These are phyloP conservation scores for Oxyria digyna DNA, from an alignment of 148 eudicot species.

Conservation along the genomic window DNA sequence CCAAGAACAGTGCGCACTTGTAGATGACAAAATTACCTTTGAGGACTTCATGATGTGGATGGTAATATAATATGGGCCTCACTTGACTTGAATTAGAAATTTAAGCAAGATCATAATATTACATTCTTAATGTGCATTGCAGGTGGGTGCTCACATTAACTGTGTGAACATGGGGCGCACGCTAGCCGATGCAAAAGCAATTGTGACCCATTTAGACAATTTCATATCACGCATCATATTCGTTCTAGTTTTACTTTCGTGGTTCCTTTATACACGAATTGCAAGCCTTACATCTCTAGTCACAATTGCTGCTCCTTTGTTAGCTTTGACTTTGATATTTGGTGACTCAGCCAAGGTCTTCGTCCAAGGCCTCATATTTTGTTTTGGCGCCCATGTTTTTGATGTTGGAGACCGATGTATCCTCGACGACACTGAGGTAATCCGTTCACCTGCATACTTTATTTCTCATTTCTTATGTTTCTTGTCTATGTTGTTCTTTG, in stretches of 20 bases:
- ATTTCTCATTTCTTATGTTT: not conserved
- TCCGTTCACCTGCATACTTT: not conserved
- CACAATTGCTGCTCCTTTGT: not conserved
- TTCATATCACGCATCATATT: not conserved
- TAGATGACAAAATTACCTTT: not conserved
- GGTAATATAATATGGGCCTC: not conserved
- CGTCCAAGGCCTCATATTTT: not conserved
- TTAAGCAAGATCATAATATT: too few relatives aligned
- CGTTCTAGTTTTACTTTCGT: not conserved
- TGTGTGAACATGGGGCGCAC: conserved; percentile 2
- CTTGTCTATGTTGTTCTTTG: too few relatives aligned
- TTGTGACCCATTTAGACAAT: not conserved
- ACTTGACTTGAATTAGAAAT: too few relatives aligned
- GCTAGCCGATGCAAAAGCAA: not conserved
- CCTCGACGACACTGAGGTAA: not conserved
- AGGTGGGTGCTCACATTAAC: not conserved
- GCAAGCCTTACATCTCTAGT: not conserved
- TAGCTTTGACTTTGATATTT: not conserved
- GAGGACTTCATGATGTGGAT: conserved; percentile 3
- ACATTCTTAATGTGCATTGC: too few relatives aligned
- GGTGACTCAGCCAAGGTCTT: not conserved
- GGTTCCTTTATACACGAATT: not conserved
- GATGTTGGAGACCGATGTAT: not conserved
- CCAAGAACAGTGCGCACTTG: not conserved
- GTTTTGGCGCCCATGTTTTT: not conserved